Percentiles rank a stretch among this genome's conserved stretches.
Evolutionary conservation across 2,329 filamentous ascomycete species (phyloP).

Genomic region (Nemania abortiva): DNA sequence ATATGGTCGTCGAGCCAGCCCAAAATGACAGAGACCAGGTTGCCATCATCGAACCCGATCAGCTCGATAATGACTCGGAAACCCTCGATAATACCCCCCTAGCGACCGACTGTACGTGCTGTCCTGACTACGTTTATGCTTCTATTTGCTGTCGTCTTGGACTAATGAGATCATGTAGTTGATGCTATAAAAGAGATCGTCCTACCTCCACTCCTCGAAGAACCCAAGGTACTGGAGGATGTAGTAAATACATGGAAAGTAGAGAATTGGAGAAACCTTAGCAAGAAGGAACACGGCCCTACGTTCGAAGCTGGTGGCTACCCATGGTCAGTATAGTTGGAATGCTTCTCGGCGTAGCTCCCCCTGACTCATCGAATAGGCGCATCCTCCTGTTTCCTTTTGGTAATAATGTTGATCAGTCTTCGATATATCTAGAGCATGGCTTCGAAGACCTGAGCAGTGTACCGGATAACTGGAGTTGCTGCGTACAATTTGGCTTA

Average conservation of each 20-base stretch:
- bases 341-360: conserved; percentile 7
- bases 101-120: conserved; percentile 66
- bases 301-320: conserved; percentile 86
- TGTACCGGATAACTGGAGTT: conserved; percentile 93
- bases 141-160: conserved; percentile 12
- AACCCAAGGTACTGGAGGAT: conserved; percentile 84
- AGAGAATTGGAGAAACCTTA: conserved; percentile 80
- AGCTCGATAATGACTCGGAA: conserved; percentile 62
- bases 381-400: conserved; percentile 94
- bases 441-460: conserved; percentile 80
- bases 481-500: conserved; percentile 93
- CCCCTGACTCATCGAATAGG: conserved; percentile 63
- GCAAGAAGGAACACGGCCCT: conserved; percentile 87
- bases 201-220: conserved; percentile 77
- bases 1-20: conserved; percentile 61
- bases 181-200: conserved; percentile 88
- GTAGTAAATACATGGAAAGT: conserved; percentile 87
- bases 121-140: conserved; percentile 16
- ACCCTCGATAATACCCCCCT: conserved; percentile 61
- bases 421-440: conserved; percentile 96
- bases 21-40: conserved; percentile 64
- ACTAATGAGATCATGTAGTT: conserved; percentile 62
- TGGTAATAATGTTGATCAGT: conserved; percentile 93
- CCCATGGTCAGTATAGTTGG: conserved; percentile 76
- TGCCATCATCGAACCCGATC: conserved; percentile 67